phyloP scores from a whole-genome alignment of 2,329 filamentous ascomycete genomes.

The Hymenoscyphus salicellus region DNA sequence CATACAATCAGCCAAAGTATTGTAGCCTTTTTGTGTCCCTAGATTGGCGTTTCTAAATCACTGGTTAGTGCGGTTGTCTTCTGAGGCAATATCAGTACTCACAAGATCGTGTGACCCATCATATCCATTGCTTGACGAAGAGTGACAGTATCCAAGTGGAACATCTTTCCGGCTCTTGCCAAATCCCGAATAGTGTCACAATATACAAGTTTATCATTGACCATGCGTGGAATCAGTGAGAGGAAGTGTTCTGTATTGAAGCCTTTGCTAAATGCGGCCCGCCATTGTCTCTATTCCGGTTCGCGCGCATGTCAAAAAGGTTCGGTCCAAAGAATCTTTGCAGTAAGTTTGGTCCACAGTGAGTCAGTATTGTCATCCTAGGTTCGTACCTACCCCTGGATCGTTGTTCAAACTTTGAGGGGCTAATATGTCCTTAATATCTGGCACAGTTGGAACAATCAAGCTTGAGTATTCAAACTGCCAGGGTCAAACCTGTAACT shows the following conservation, averaged over 20 bases:
- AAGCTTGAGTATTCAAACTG: too few relatives aligned
- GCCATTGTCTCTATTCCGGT: slow-evolving; percentile 16
- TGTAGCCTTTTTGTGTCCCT: slow-evolving; percentile 18
- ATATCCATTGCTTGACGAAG: slow-evolving; percentile 13
- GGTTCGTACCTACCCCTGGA: too few relatives aligned
- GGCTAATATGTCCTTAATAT: too few relatives aligned
- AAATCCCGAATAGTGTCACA: slow-evolving; percentile 1
- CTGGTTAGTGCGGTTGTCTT: background rate
- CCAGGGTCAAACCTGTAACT: too few relatives aligned
- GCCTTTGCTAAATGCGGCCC: slow-evolving; percentile 7
- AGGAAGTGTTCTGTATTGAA: slow-evolving; percentile 16
- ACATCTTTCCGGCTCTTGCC: slow-evolving; percentile 7
- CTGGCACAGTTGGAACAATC: too few relatives aligned
- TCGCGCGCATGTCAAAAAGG: slow-evolving; percentile 14
- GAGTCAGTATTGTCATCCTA: background rate
- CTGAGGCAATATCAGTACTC: background rate
- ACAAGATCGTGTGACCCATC: slow-evolving; percentile 14
- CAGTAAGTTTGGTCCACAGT: slow-evolving; percentile 14
- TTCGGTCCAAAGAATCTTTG: too few relatives aligned
- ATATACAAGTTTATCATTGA: slow-evolving; percentile 13
- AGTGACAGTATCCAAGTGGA: slow-evolving; percentile 11
- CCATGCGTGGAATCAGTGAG: slow-evolving; percentile 13
- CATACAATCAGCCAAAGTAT: slow-evolving; percentile 8
- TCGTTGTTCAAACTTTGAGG: too few relatives aligned
- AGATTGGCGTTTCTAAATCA: slow-evolving; percentile 11